Evolutionary conservation across 495 filamentous ascomycete species (phyloP).

Genomic region (Lepraria neglecta): DNA sequence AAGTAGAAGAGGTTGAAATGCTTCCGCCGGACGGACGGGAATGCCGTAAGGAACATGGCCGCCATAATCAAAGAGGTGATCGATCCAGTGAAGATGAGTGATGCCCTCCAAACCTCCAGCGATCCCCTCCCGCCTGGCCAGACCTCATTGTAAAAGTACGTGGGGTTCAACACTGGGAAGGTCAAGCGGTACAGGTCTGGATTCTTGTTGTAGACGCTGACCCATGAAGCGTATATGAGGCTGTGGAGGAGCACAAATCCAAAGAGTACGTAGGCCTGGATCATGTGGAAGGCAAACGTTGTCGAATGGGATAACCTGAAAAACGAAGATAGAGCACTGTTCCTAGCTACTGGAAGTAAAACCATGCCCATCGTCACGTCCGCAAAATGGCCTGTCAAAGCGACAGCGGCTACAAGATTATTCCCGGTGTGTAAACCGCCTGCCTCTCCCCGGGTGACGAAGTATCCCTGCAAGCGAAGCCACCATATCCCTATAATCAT

Average conservation of each 20-base stretch:
- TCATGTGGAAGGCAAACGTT: slow-evolving; percentile 31
- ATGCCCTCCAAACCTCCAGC: slow-evolving; percentile 33
- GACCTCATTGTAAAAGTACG: slow-evolving; percentile 30
- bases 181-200: slow-evolving; percentile 12
- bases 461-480: slow-evolving; percentile 29
- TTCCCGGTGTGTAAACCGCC: slow-evolving; percentile 25
- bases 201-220: slow-evolving; percentile 22
- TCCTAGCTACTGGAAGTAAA: slow-evolving; percentile 30
- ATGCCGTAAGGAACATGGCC: slow-evolving; percentile 28
- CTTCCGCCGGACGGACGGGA: slow-evolving; percentile 27
- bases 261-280: slow-evolving; percentile 32
- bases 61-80: slow-evolving; percentile 26
- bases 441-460: slow-evolving; percentile 19
- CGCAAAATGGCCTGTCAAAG: slow-evolving; percentile 31
- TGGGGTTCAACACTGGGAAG: slow-evolving; percentile 33
- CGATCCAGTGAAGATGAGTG: slow-evolving; percentile 32
- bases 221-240: slow-evolving; percentile 31
- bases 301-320: slow-evolving; percentile 32
- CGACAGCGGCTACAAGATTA: slow-evolving; percentile 29
- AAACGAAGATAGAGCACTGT: slow-evolving; percentile 34
- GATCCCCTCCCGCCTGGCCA: slow-evolving; percentile 32
- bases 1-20: slow-evolving; percentile 37
- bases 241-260: slow-evolving; percentile 29
- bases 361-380: slow-evolving; percentile 36
- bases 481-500: slow-evolving; percentile 32